Conservation (phyloP, 2,329 filamentous ascomycete species). For the Diplodia sapinea region DNA sequence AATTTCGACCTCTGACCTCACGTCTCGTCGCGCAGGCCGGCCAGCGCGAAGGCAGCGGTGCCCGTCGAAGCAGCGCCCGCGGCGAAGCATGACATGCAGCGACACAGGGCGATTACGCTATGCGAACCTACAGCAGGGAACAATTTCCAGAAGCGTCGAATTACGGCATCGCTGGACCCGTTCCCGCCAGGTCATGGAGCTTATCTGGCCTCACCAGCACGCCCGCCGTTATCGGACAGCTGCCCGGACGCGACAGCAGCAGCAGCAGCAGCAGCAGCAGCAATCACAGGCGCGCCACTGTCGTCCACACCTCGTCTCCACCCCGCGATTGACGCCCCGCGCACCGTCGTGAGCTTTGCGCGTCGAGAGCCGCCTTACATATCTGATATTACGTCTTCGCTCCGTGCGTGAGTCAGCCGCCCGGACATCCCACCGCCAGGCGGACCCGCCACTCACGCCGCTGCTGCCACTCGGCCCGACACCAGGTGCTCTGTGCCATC, state of each 20-base stretch:
- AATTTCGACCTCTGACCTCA: neutral
- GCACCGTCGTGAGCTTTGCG: neutral
- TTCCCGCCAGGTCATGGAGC: neutral
- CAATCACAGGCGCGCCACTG: neutral
- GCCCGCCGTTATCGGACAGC: constrained; percentile 22
- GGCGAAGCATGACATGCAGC: neutral
- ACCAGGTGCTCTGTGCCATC: constrained; percentile 24
- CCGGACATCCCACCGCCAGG: constrained; percentile 26
- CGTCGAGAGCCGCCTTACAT: neutral
- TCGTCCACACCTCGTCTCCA: neutral
- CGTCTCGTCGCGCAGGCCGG: neutral
- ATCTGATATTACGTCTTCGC: constrained; percentile 20
- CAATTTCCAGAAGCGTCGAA: constrained; percentile 23
- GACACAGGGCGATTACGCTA: constrained; percentile 25
- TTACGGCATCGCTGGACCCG: constrained; percentile 18
- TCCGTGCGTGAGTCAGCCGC: constrained; percentile 14
- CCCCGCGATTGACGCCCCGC: constrained; percentile 17
- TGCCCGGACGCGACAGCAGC: neutral
- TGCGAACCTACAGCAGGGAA: constrained; percentile 6
- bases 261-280: neutral
- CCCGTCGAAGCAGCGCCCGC: neutral
- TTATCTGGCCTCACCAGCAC: constrained; percentile 17
- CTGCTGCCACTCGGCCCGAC: constrained; percentile 20
- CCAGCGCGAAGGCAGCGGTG: neutral
- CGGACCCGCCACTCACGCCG: constrained; percentile 19